Evolutionary conservation across 2,329 filamentous ascomycete species (phyloP), one percentile per base, ranked within the genome.

Genomic region (Aspergillus floridensis): DNA sequence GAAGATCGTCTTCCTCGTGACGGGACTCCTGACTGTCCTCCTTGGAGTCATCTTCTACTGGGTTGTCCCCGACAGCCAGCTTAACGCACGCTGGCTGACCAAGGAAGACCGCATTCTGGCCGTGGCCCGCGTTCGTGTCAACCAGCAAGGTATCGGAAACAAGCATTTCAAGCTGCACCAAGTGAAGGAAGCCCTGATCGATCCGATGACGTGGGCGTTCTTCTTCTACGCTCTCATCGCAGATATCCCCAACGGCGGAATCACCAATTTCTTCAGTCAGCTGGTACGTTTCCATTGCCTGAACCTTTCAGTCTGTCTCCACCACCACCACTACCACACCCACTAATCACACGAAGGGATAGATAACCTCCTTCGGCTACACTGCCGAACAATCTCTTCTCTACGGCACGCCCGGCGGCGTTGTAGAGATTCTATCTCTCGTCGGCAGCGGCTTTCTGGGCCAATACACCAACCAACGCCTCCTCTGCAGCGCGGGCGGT

Each of bases 101-200:
- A 82, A 88, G 55, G 80, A 85, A 49, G 90, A 93, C 64, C 85
- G 86, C 12, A 71, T 86, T 0, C 80, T 91, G 47, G 88, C 88
- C 0, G 78, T 92, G 26, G 90, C 91, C 63, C 82, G 90, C 0
- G 84, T 93, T 5, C 81, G 89, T 0, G 81, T 86, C 22, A 93
- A 93, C 66, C 86, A 91, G 70, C 90, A 90, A 60, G 90, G 90
- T 0, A 87, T 90, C 16, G 88, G 87, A 1, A 89, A 86, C 61
- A 86, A 86, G 63, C 82, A 89, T 62, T 90, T 88, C 74, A 89
- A 89, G 63, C 79, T 82, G 76, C 81, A 83, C 22, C 91, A 95
- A 63, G 77, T 89, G 1, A 78, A 82, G 16, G 84, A 87, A 64
- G 83, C 84, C 0, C 66, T 87, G 6, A 59, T 77, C 4, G 85